phyloP scores from a whole-genome alignment of 2,329 filamentous ascomycete species.

The Botrytis galanthina region DNA sequence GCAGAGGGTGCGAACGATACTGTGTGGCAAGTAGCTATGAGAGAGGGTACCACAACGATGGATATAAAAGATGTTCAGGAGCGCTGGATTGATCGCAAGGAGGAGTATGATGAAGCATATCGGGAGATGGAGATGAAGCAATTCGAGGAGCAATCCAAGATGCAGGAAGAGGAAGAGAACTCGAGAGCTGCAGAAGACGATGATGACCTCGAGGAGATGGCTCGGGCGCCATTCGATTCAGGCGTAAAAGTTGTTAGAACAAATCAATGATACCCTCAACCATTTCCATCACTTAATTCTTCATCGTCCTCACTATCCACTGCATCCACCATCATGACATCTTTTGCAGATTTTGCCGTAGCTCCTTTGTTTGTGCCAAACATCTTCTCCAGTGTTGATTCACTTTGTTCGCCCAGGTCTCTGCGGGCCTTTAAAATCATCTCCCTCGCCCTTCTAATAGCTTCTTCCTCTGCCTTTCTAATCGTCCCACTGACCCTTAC shows the following conservation, averaged over 20 bases:
- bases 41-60: conserved; percentile 69
- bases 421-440: conserved; percentile 66
- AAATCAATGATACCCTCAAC: conserved; percentile 48
- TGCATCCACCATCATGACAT: conserved; percentile 46
- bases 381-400: conserved; percentile 42
- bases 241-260: conserved; percentile 66
- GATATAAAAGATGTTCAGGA: conserved; percentile 91
- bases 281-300: conserved; percentile 45
- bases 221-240: conserved; percentile 18
- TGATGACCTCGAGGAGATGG: conserved; percentile 31
- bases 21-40: conserved; percentile 96
- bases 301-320: conserved; percentile 49
- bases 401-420: conserved; percentile 45
- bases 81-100: conserved; percentile 88
- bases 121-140: conserved; percentile 59
- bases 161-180: conserved; percentile 42
- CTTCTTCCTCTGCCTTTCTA: conserved; percentile 85
- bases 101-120: conserved; percentile 72
- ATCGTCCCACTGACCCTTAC: conserved; percentile 91
- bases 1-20: conserved; percentile 92
- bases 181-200: conserved; percentile 35
- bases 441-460: conserved; percentile 71
- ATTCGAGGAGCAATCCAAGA: conserved; percentile 71
- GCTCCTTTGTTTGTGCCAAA: conserved; percentile 37
- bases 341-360: conserved; percentile 38